phyloP scores from a whole-genome alignment of 495 filamentous ascomycete genomes.

The Darksidea phi region DNA sequence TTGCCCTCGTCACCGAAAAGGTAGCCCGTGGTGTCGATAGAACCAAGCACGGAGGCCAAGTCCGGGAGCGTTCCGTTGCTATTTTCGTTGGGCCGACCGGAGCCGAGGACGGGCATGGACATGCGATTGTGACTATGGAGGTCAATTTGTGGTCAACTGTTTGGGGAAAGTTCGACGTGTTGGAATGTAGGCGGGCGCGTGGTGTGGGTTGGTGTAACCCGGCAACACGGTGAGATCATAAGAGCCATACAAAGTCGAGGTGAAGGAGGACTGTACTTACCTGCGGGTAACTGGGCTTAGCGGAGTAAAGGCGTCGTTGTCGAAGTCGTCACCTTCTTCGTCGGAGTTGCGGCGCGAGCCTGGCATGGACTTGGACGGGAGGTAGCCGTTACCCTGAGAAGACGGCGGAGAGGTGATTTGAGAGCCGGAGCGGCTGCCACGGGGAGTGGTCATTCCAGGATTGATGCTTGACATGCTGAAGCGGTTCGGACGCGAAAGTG shows the following conservation, averaged over 20 bases:
- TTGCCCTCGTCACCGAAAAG: conserved; percentile 79
- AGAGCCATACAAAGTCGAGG: conserved; percentile 29
- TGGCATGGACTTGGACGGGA: conserved; percentile 80
- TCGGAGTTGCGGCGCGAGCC: conserved; percentile 81
- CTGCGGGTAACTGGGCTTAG: conserved; percentile 60
- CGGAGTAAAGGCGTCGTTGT: conserved; percentile 49
- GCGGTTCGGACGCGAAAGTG: conserved; percentile 73
- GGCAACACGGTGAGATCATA: not conserved
- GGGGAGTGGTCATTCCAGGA: conserved; percentile 62
- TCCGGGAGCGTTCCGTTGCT: conserved; percentile 49
- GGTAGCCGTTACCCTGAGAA: conserved; percentile 37
- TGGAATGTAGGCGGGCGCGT: conserved; percentile 15
- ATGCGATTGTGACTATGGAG: conserved; percentile 70
- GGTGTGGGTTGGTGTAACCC: conserved; percentile 6
- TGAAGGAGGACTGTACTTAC: conserved; percentile 51
- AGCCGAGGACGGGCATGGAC: conserved; percentile 75
- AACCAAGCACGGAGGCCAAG: conserved; percentile 57
- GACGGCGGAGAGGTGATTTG: conserved; percentile 63
- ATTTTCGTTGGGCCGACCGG: conserved; percentile 49
- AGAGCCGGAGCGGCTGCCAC: conserved; percentile 70
- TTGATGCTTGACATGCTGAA: conserved; percentile 81
- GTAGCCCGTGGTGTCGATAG: conserved; percentile 77
- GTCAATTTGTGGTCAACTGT: conserved; percentile 12
- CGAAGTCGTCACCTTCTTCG: conserved; percentile 65
- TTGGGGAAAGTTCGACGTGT: conserved; percentile 9